Evolutionary conservation across 2,329 filamentous ascomycete species (phyloP).

Genomic region (Penicillium sp.): DNA sequence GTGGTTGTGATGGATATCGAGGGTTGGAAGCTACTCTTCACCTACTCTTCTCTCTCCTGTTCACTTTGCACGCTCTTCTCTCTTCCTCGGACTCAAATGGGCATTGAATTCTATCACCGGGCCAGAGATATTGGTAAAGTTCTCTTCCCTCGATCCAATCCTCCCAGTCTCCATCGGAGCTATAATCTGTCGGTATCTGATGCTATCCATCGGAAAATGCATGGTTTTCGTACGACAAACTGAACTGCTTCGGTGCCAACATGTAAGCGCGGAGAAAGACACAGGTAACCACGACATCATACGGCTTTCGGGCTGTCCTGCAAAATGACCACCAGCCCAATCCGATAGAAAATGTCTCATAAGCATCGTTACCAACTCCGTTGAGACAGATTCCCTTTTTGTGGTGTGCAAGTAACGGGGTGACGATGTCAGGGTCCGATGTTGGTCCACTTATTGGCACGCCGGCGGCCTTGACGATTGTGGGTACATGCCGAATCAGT

Average conservation of each 20-base stretch:
- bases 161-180: background rate
- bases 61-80: background rate
- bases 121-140: background rate
- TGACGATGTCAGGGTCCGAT: background rate
- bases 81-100: background rate
- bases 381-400: background rate
- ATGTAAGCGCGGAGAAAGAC: slow-evolving; percentile 22
- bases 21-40: too few relatives aligned
- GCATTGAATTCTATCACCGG: background rate
- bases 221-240: background rate
- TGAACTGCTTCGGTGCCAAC: slow-evolving; percentile 17
- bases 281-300: slow-evolving; percentile 23
- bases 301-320: slow-evolving; percentile 22
- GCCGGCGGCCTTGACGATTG: background rate
- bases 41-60: too few relatives aligned
- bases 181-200: background rate
- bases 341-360: background rate
- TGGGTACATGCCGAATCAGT: background rate
- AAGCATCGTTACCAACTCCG: background rate
- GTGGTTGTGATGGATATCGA: too few relatives aligned
- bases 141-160: background rate
- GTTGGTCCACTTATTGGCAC: background rate
- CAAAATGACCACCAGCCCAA: background rate
- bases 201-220: background rate
- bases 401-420: background rate